Evolutionary conservation across 345 rosid species (phyloP).

Genomic region (Cardamine occulta): DNA sequence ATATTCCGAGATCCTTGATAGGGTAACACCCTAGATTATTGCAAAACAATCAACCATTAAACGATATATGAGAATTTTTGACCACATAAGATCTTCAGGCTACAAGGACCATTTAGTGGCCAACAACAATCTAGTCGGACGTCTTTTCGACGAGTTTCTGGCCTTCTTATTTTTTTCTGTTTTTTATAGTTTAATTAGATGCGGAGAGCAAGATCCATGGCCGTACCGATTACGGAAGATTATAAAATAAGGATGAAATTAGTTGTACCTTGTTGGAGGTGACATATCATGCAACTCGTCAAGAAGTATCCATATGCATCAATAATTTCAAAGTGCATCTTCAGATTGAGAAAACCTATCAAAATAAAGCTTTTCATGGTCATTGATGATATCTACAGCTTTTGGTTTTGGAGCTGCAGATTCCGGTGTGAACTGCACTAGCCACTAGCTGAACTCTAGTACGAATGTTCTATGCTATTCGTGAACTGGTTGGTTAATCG

Average conservation of each 20-base stretch:
- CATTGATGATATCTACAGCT: neutral
- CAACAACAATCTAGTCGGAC: conserved; percentile 32
- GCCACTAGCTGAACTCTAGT: neutral
- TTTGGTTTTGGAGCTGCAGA: neutral
- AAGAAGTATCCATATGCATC: conserved; percentile 57
- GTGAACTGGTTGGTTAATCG: neutral
- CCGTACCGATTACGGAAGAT: conserved; percentile 4
- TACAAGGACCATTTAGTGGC: conserved; percentile 40
- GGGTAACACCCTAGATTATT: conserved; percentile 25
- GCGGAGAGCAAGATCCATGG: conserved; percentile 17
- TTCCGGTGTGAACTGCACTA: neutral
- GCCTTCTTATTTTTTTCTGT: conserved; percentile 2
- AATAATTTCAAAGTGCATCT: conserved; percentile 72
- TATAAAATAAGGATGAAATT: neutral
- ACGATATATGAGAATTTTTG: neutral
- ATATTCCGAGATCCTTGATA: conserved; percentile 33
- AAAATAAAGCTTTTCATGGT: conserved; percentile 55
- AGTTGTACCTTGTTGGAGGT: conserved; percentile 26
- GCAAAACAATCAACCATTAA: neutral
- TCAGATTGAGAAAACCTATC: conserved; percentile 56
- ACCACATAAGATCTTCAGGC: conserved; percentile 26
- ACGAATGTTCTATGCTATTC: neutral
- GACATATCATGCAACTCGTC: conserved; percentile 27
- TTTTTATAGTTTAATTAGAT: conserved; percentile 25
- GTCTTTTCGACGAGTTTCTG: conserved; percentile 35